Percentiles rank a stretch among this genome's conserved stretches.
Conservation (phyloP, 2,329 filamentous ascomycete genomes). For the Aureobasidium pullulans region DNA sequence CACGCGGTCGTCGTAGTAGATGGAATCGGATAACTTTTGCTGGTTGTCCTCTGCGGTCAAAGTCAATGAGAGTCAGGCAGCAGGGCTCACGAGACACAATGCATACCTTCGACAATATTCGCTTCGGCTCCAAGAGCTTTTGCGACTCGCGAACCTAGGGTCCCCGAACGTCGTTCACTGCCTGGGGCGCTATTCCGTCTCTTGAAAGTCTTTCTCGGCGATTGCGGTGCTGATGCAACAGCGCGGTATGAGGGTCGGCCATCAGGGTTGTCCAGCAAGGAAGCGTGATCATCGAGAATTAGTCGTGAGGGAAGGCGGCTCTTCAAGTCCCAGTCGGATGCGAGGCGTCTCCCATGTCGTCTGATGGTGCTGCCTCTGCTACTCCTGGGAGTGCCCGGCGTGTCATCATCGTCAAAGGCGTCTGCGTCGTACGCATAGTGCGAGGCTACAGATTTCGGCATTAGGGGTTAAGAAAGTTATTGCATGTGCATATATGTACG, state of each 20-base stretch:
- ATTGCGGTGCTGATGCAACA: constrained; percentile 26
- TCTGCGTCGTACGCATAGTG: constrained; percentile 16
- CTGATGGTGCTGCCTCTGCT: neutral
- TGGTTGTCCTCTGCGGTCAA: constrained; percentile 30
- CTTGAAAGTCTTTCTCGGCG: constrained; percentile 14
- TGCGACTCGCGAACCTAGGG: constrained; percentile 39
- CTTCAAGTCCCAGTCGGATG: constrained; percentile 30
- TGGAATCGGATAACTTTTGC: constrained; percentile 56
- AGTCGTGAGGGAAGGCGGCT: constrained; percentile 22
- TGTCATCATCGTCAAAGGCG: neutral
- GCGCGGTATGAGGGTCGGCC: constrained; percentile 36
- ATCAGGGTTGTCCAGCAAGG: constrained; percentile 37
- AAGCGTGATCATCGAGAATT: constrained; percentile 39
- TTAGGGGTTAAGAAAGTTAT: constrained; percentile 13
- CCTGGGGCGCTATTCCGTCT: constrained; percentile 3
- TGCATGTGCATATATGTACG: constrained; percentile 2
- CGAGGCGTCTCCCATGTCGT: constrained; percentile 7
- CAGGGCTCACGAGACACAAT: neutral
- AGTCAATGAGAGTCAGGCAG: neutral
- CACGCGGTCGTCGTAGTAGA: constrained; percentile 74
- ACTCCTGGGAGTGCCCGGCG: neutral
- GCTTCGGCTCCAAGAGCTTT: constrained; percentile 43
- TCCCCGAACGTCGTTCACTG: constrained; percentile 14
- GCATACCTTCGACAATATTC: neutral
- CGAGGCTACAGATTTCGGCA: constrained; percentile 29